These are phyloP conservation scores for Aristolochia fimbriata DNA, from an alignment of 164 flowering plant genomes.

Conservation along the genomic window DNA sequence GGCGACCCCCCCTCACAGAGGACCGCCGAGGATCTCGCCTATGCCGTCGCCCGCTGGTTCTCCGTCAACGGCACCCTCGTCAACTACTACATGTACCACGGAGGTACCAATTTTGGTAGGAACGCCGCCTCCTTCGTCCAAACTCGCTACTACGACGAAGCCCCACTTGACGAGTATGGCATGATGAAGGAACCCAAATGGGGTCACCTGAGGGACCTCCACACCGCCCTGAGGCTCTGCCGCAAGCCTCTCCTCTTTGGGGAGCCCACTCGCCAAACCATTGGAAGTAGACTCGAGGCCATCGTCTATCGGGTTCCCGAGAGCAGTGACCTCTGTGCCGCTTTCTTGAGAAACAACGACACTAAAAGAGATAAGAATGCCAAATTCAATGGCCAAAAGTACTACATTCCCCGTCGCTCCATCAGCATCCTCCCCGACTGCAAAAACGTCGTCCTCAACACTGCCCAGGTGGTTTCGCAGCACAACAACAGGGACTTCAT, in stretches of 20 bases:
- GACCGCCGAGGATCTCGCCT: slow-evolving; percentile 85
- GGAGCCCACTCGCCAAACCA: slow-evolving; percentile 25
- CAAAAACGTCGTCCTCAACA: slow-evolving; percentile 64
- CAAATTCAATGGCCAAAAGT: slow-evolving; percentile 34
- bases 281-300: slow-evolving; percentile 13
- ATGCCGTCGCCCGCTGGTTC: slow-evolving; percentile 65
- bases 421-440: slow-evolving; percentile 93
- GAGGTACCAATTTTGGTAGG: slow-evolving; percentile 74
- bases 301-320: slow-evolving; percentile 59
- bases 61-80: slow-evolving; percentile 62
- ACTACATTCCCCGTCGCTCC: slow-evolving; percentile 84
- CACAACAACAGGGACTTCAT: slow-evolving; percentile 41
- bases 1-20: slow-evolving; percentile 87
- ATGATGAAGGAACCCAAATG: slow-evolving; percentile 8
- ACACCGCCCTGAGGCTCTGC: slow-evolving; percentile 71
- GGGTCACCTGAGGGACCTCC: slow-evolving; percentile 79
- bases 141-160: slow-evolving; percentile 73
- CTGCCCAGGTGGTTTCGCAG: slow-evolving; percentile 48
- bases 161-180: slow-evolving; percentile 84
- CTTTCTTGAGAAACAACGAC: slow-evolving; percentile 78
- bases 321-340: slow-evolving; percentile 50
- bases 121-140: slow-evolving; percentile 44
- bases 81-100: slow-evolving; percentile 85
- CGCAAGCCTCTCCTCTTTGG: slow-evolving; percentile 71
- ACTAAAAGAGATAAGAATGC: slow-evolving; percentile 33